Percentiles rank a stretch among this genome's conserved stretches.
Conservation (phyloP, 1,284 basidiomycete genomes). For the Pseudozyma tsukubaensis region DNA sequence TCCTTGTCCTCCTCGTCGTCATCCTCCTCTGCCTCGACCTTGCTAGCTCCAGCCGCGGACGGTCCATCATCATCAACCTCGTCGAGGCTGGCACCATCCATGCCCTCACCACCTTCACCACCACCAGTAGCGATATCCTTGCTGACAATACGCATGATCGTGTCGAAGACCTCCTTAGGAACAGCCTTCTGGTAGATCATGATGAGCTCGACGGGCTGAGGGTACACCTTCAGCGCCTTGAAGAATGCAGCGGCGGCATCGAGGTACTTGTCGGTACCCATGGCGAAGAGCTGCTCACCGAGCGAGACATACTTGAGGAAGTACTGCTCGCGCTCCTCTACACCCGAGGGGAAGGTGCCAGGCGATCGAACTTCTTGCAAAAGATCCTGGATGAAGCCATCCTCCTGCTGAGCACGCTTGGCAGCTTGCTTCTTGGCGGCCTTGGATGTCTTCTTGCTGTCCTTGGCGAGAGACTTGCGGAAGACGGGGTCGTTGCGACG, state of each 20-base stretch:
- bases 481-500: slow-evolving; percentile 87
- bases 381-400: slow-evolving; percentile 54
- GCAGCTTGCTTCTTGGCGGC: slow-evolving; percentile 72
- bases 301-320: slow-evolving; percentile 90
- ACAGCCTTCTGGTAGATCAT: slow-evolving; percentile 89
- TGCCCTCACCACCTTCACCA: slow-evolving; percentile 32
- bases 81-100: slow-evolving; percentile 43
- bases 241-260: slow-evolving; percentile 89
- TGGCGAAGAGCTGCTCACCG: slow-evolving; percentile 84
- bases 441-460: slow-evolving; percentile 73
- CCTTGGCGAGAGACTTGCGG: slow-evolving; percentile 88
- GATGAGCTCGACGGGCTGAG: slow-evolving; percentile 84
- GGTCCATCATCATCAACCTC: slow-evolving; percentile 54
- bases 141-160: slow-evolving; percentile 88
- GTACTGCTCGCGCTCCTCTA: slow-evolving; percentile 74
- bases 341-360: slow-evolving; percentile 72
- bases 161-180: slow-evolving; percentile 85
- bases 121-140: slow-evolving; percentile 79
- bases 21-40: slow-evolving; percentile 1
- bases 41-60: slow-evolving; percentile 7
- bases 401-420: slow-evolving; percentile 48
- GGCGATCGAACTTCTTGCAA: slow-evolving; percentile 51
- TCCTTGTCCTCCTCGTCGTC: slow-evolving; percentile 13
- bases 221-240: slow-evolving; percentile 92
- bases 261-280: slow-evolving; percentile 73